Base-by-base conservation (phyloP, 805 yeast species). In the Sugiyamaella valdiviana region DNA sequence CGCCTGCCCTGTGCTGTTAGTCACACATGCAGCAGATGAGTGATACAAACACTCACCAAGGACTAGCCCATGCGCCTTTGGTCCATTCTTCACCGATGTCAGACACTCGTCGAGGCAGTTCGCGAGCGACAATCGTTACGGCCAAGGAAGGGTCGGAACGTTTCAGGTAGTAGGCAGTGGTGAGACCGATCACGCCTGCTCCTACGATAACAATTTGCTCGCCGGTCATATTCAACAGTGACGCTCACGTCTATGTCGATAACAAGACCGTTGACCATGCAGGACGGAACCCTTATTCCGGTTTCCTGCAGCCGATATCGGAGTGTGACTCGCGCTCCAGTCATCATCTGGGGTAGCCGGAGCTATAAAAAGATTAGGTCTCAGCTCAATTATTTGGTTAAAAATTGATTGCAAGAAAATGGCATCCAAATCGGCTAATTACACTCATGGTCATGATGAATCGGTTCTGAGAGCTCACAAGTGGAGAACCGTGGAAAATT, bases 401-500 rank as follows among this genome's bases (percentile, higher is more conserved):
- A 39, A 22, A 22, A 4, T 3, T 5, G 10, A 32, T 2, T 10
- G 15, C 14, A 19, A 1, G 6, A 38, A 14, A 43, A 19, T 14
- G 17, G 20, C 32, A 16, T 16, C 40, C 10, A 36, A 43, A 38
- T 39, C 26, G 12, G 43, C 48, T 14, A 37, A 21, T 35, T 58
- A 58, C 36, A 50, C 56, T n/a, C 60, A 58, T 38, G 62, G 62
- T 6, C 54, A 57, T 36, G 52, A 57, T 35, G 55, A 49, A 36
- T 52, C 56, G 5, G 59, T 55, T 6, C 37, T 57, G 26, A 37
- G 56, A 17, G 53, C 72, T 3, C 72, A 68, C 50, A 38, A 57
- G 9, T 67, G 72, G 70, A 52, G 73, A 51, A 63, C 60, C 5
- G 71, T 63, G 5, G 56, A 51, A 7, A 67, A 63, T 46, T 63